Conservation (phyloP, 768 basidiomycete genomes). For the Termitomyces sp. region DNA sequence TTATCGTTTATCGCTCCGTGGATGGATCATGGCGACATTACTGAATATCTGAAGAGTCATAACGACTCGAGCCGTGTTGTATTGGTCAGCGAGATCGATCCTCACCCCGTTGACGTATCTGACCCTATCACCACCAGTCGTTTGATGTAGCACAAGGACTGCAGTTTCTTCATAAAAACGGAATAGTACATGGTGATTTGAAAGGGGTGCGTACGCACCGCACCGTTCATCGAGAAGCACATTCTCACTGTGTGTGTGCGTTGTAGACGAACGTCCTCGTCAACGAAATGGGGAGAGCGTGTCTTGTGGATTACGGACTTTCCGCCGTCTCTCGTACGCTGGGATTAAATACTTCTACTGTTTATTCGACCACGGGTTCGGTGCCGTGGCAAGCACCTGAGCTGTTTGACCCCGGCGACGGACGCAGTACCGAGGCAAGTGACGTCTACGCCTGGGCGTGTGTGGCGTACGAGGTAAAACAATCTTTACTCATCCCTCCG, state of each 20-base stretch:
- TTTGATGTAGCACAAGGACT: conserved; percentile 4
- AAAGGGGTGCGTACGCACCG: conserved; percentile 3
- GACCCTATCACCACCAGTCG: too few species aligned
- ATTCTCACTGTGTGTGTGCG: neutral
- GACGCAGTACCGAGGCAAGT: neutral
- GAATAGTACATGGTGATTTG: conserved; percentile 5
- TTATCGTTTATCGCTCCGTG: conserved; percentile 1
- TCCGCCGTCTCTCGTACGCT: conserved; percentile 1
- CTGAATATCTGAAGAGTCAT: neutral
- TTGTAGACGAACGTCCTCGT: conserved; percentile 4
- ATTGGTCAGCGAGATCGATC: neutral
- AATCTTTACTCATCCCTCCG: too few species aligned
- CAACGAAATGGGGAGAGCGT: neutral
- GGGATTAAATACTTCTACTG: neutral
- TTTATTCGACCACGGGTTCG: neutral
- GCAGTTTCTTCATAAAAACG: conserved; percentile 1
- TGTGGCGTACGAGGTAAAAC: conserved; percentile 1
- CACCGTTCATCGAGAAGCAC: neutral
- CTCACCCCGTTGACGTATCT: too few species aligned
- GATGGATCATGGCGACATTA: neutral
- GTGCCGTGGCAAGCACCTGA: conserved; percentile 3
- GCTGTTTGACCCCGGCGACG: neutral
- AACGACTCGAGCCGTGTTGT: neutral
- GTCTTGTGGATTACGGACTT: neutral
- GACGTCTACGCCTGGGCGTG: conserved; percentile 7